Base-by-base conservation (phyloP, 495 filamentous ascomycete genomes). In the Parmelia sp. region DNA sequence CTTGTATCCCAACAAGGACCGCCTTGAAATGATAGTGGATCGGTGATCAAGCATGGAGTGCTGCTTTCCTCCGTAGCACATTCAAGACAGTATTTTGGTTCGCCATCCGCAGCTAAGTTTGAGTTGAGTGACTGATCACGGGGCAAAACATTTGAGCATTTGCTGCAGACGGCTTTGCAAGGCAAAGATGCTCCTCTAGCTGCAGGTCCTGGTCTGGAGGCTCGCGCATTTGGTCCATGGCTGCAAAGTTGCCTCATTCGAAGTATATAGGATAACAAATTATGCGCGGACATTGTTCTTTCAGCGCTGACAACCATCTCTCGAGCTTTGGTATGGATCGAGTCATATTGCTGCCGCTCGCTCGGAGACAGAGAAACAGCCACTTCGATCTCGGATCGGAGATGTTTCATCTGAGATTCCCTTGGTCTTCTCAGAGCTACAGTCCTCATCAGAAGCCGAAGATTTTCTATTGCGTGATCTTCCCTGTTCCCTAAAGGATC, bases 391-490 rank as follows among this genome's bases (percentile, higher is more conserved):
- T 65, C 58, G 8, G 58, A 44, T 36, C 63, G 35, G n/a, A 47
- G 21, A 9, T 11, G 14, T 25, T 12, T 27, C 40, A 36, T 56
- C 44, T 42, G 31, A 44, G 58, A 44, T 21, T 40, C 61, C 63
- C 72, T 72, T 0, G 73, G 73, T 11, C 78, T 75, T 12, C 76
- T 73, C 15, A 79, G 65, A 31, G 73, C 75, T 23, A 79, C 61
- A 9, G 75, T 71, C 9, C 74, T 70, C 11, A 78, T 69, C 10
- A 81, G 69, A 8, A 71, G 37, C 21, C 74, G 61, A 0, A 81
- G 66, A 57, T 76, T 74, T 36, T 74, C 66, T 45, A 66, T 19
- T 62, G 70, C 27, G 63, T 61, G n/a, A n/a, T 70, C 67, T 19
- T 69, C 42, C 3, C 57, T 66, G 58, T 61, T 64, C n/a, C 58